These are phyloP conservation scores for Botryotinia globosa DNA, from an alignment of 2,329 filamentous ascomycete species.

Conservation along the genomic window DNA sequence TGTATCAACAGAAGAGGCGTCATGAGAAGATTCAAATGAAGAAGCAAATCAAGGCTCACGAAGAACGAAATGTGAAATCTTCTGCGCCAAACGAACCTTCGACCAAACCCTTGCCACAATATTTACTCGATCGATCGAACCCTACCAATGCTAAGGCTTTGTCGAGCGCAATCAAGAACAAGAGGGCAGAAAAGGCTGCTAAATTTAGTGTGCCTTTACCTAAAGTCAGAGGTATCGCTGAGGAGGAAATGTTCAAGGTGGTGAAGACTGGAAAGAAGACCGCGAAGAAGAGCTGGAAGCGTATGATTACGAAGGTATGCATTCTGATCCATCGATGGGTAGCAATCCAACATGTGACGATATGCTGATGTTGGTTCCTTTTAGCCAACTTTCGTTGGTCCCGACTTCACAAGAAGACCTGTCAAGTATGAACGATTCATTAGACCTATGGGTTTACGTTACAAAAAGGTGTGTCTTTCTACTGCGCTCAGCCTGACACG, in stretches of 20 bases:
- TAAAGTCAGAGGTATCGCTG: constrained; percentile 88
- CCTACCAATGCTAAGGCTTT: constrained; percentile 64
- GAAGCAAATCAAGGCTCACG: constrained; percentile 89
- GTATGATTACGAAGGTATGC: constrained; percentile 57
- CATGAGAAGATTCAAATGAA: constrained; percentile 99
- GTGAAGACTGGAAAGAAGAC: constrained; percentile 96
- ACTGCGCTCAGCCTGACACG: too few relatives aligned
- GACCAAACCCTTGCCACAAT: constrained; percentile 80
- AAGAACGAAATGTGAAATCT: constrained; percentile 94
- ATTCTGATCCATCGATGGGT: neutral
- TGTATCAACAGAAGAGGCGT: constrained; percentile 88
- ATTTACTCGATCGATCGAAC: constrained; percentile 78
- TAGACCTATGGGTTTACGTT: constrained; percentile 71
- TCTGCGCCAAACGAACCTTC: constrained; percentile 73
- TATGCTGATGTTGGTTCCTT: neutral
- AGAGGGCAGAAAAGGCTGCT: constrained; percentile 88
- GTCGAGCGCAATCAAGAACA: constrained; percentile 89
- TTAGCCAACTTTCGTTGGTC: constrained; percentile 73
- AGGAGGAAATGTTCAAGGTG: constrained; percentile 98
- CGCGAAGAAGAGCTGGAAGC: constrained; percentile 66
- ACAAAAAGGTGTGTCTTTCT: constrained; percentile 58
- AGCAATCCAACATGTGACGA: neutral
- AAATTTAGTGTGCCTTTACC: constrained; percentile 90
- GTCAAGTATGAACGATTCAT: constrained; percentile 72
- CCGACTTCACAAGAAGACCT: constrained; percentile 81